A percentile compares a stretch with the other conserved stretches of the same genome.
Evolutionary conservation across 139 green algal species (phyloP).

Genomic region (Tetradesmus obliquus): DNA sequence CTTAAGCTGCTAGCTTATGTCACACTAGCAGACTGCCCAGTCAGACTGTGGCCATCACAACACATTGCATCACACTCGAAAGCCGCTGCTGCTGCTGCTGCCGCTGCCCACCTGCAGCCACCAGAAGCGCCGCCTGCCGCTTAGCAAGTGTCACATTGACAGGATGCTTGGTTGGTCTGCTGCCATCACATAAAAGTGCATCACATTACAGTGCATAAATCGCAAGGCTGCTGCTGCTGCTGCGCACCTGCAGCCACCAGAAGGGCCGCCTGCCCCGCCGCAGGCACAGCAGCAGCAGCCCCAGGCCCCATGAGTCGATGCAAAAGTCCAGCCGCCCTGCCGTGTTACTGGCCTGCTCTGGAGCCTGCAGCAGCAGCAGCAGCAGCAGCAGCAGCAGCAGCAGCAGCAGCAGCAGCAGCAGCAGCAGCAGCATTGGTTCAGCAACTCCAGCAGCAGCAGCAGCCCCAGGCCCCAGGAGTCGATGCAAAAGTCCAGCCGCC

Average conservation of each 20-base stretch:
- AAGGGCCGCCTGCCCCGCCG: background rate
- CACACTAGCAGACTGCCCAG: too few species aligned
- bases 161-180: background rate
- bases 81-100: background rate
- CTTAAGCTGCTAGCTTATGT: too few species aligned
- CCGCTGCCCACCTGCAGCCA: background rate
- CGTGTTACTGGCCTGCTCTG: background rate
- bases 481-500: background rate
- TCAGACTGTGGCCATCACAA: too few species aligned
- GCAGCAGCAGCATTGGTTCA: background rate
- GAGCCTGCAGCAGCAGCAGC: background rate
- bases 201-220: too few species aligned
- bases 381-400: background rate
- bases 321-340: slow-evolving; percentile 17
- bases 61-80: background rate
- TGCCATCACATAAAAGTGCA: background rate
- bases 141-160: background rate
- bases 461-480: slow-evolving; percentile 1
- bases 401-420: background rate
- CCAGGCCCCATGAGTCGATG: slow-evolving; percentile 1
- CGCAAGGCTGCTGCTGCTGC: too few species aligned
- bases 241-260: slow-evolving; percentile 15
- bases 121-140: background rate
- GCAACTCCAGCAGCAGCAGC: background rate
- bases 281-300: slow-evolving; percentile 13